A percentile compares a stretch with the other conserved stretches of the same genome.
Evolutionary conservation across 129 eudicot species (phyloP).

Genomic region (Tanacetum coccineum): DNA sequence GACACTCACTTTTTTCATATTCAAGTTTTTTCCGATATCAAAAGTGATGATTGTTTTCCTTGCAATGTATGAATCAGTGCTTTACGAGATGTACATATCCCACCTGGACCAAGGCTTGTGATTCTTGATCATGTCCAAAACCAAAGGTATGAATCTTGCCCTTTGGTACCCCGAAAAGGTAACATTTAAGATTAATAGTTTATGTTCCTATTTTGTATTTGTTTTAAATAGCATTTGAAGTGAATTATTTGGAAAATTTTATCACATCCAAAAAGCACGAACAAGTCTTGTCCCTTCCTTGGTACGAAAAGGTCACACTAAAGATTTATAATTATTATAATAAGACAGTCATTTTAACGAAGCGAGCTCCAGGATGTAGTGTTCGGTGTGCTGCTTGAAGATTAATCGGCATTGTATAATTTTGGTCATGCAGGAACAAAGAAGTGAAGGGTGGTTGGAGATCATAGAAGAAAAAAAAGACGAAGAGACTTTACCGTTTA

Average conservation of each 20-base stretch:
- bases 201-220: not conserved
- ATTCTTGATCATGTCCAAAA: conserved; percentile 88
- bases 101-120: conserved; percentile 96
- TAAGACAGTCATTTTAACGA: not conserved
- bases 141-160: conserved; percentile 48
- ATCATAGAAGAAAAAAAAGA: conserved; percentile 13
- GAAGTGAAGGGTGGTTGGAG: conserved; percentile 28
- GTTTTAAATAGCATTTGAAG: not conserved
- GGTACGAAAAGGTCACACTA: not conserved
- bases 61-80: conserved; percentile 54
- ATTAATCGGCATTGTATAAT: not conserved
- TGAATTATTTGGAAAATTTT: conserved; percentile 14
- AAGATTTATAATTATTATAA: not conserved
- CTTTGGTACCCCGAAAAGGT: conserved; percentile 6
- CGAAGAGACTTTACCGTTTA: conserved; percentile 12
- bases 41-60: not conserved
- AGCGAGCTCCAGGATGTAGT: not conserved
- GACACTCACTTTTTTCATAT: not conserved
- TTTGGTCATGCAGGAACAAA: conserved; percentile 23
- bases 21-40: not conserved
- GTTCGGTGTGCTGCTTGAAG: not conserved
- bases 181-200: too few relatives aligned
- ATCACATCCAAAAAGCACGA: not conserved
- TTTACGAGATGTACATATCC: conserved; percentile 82
- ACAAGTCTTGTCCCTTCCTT: not conserved